Percentiles rank a stretch among this genome's conserved stretches.
Evolutionary conservation across 2,329 filamentous ascomycete species (phyloP).

Genomic region (Colletotrichum tofieldiae): DNA sequence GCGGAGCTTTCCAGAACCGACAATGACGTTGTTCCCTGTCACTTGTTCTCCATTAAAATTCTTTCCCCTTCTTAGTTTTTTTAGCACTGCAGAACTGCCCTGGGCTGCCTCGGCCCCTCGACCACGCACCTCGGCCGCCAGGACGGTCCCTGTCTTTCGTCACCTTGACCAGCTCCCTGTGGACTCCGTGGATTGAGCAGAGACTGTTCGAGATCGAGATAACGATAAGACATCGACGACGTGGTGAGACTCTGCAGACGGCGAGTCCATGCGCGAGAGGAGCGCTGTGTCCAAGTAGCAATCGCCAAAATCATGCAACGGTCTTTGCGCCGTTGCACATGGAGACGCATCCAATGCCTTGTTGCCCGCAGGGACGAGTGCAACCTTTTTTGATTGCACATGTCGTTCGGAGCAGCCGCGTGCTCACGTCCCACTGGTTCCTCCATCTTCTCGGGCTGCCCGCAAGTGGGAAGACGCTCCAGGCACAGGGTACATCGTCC

Average conservation of each 20-base stretch:
- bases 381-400: not conserved
- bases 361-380: not conserved
- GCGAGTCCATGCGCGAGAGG: slow-evolving; percentile 23
- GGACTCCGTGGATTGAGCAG: not conserved
- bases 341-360: not conserved
- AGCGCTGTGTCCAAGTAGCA: not conserved
- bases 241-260: not conserved
- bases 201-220: slow-evolving; percentile 35
- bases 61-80: not conserved
- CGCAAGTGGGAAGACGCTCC: slow-evolving; percentile 17
- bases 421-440: slow-evolving; percentile 27
- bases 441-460: slow-evolving; percentile 31
- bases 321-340: not conserved
- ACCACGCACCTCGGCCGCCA: slow-evolving; percentile 1
- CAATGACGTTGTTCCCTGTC: not conserved
- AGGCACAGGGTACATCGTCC: not conserved
- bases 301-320: slow-evolving; percentile 16
- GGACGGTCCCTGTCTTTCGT: slow-evolving; percentile 19
- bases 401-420: slow-evolving; percentile 26
- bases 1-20: not conserved
- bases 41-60: not conserved
- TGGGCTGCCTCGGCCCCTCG: not conserved
- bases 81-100: not conserved
- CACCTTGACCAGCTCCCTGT: not conserved
- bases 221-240: slow-evolving; percentile 31